Percentiles rank a stretch among this genome's conserved stretches.
Conservation (phyloP, 306 rosid genomes). For the Rubus parviflorus region DNA sequence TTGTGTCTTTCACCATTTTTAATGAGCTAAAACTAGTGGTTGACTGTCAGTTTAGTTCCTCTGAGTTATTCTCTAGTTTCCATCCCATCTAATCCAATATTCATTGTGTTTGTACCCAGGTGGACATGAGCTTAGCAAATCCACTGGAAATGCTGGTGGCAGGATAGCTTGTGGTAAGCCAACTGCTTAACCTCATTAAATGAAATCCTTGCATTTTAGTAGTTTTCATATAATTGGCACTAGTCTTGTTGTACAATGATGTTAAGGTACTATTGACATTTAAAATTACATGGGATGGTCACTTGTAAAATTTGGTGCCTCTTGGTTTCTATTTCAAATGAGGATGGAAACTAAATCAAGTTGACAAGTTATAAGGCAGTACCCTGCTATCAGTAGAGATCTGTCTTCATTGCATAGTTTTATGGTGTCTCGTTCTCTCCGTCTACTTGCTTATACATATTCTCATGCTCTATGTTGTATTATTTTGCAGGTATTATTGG, state of each 20-base stretch:
- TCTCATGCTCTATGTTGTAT: not conserved
- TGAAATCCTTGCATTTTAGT: not conserved
- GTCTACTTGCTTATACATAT: not conserved
- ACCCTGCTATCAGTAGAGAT: not conserved
- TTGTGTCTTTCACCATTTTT: not conserved
- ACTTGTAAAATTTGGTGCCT: not conserved
- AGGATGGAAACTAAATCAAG: not conserved
- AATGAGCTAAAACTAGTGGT: not conserved
- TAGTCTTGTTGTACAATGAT: not conserved
- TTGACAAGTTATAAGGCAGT: not conserved
- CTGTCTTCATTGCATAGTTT: not conserved
- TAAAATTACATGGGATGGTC: not conserved
- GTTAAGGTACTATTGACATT: not conserved
- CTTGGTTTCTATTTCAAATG: not conserved
- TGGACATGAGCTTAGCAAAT: slow-evolving; percentile 93
- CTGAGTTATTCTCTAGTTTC: not conserved
- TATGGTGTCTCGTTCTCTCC: not conserved
- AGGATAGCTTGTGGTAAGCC: slow-evolving; percentile 88
- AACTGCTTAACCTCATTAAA: not conserved
- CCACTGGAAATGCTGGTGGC: slow-evolving; percentile 98
- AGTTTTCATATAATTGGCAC: not conserved
- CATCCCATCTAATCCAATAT: not conserved
- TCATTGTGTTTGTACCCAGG: slow-evolving; percentile 42
- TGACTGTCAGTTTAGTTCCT: not conserved
- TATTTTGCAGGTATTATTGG: slow-evolving; percentile 43